Evolutionary conservation across 169 alveolate genomes (phyloP), one percentile per base, ranked within the genome.

Genomic region (Plasmodium yoelii): DNA sequence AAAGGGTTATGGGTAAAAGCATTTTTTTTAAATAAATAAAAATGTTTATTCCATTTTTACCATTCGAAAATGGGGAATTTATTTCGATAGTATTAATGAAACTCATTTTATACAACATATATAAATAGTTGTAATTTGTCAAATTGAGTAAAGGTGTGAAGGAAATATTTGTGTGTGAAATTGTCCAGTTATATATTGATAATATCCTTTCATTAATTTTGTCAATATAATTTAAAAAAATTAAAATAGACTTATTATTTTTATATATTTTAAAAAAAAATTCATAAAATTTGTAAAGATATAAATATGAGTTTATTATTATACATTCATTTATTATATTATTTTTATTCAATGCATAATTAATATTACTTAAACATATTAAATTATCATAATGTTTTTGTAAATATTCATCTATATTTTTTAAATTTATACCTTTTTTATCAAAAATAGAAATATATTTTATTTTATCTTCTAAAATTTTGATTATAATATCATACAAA

Each of bases 111-210:
- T 67, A 82, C 56, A 82, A 19, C 19, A 82, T 56, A 18, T 65
- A 82, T 44, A 82, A 67, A 67, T 82, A 82, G 49, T 82, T 68
- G 51, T 82, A 82, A 51, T 82, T 82, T 10, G 59, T 82, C 68
- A 82, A 67, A 44, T 64, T 67, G 24, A 82, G 60, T 26, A 82
- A 57, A 22, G 90, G 84, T 22, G 56, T 82, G 61, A 18, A 59
- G 13, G 84, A 19, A 56, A 82, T 60, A 19, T 71, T 57, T 67
- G 90, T 82, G 28, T 67, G 71, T 51, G 90, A 67, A 59, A 18
- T 34, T n/a, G 90, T 82, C 90, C 90, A 82, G 24, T 82, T 82
- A 82, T 34, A 57, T 26, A 82, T 82, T 9, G 90, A 82, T 67
- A 82, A 65, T 26, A 82, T 71, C 46, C 90, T 42, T 65, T 82